phyloP scores from a whole-genome alignment of 2,329 filamentous ascomycete species.

The Neurospora sp. region DNA sequence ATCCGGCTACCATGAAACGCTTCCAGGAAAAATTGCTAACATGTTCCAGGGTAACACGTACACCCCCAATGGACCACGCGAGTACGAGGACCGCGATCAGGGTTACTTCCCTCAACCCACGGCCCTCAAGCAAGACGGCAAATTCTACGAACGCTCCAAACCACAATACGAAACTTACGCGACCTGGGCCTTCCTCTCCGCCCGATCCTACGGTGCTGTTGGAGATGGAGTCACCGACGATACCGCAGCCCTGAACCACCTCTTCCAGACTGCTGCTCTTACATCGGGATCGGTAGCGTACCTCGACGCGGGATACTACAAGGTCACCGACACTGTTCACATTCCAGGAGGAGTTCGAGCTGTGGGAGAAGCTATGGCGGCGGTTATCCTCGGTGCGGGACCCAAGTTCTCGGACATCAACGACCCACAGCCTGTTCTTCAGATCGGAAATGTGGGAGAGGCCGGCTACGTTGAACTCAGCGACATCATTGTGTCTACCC shows the following conservation, averaged over 20 bases:
- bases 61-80: constrained; percentile 31
- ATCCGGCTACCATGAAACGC: background rate
- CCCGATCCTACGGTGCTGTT: constrained; percentile 52
- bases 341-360: constrained; percentile 40
- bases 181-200: constrained; percentile 46
- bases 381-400: constrained; percentile 46
- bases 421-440: constrained; percentile 53
- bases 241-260: constrained; percentile 19
- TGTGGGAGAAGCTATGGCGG: constrained; percentile 45
- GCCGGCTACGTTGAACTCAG: constrained; percentile 57
- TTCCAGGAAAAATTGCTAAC: background rate
- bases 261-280: constrained; percentile 23
- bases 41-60: constrained; percentile 54
- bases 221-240: constrained; percentile 65
- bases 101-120: constrained; percentile 38
- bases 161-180: constrained; percentile 52
- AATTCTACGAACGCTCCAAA: constrained; percentile 44
- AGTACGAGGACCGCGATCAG: constrained; percentile 37
- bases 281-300: constrained; percentile 40
- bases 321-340: constrained; percentile 44
- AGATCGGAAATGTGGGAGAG: constrained; percentile 50
- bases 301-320: constrained; percentile 54
- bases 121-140: constrained; percentile 41
- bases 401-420: constrained; percentile 43
- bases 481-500: constrained; percentile 61